phyloP scores from a whole-genome alignment of 805 yeast genomes.

The Candida pseudoglaebosa region DNA sequence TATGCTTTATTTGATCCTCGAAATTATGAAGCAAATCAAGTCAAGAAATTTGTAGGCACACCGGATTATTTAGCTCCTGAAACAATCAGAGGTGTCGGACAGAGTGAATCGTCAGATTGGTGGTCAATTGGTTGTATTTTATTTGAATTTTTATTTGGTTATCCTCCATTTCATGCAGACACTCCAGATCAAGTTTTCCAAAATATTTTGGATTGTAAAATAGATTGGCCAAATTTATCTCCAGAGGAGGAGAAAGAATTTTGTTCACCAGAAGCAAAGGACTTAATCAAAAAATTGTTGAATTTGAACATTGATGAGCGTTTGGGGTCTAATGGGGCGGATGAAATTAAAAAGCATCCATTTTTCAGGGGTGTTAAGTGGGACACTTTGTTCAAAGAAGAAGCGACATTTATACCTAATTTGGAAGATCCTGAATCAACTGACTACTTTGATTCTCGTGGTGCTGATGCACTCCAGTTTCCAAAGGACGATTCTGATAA shows the following conservation, averaged over 20 bases:
- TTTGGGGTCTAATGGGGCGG: conserved; percentile 74
- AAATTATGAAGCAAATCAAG: conserved; percentile 37
- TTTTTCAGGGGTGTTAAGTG: conserved; percentile 74
- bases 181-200: conserved; percentile 79
- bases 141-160: conserved; percentile 88
- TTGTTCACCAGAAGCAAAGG: conserved; percentile 67
- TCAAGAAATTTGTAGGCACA: conserved; percentile 83
- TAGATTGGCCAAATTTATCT: conserved; percentile 79
- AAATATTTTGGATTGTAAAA: conserved; percentile 67
- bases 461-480: conserved; percentile 70
- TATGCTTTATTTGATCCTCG: conserved; percentile 76
- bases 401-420: conserved; percentile 80
- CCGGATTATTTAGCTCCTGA: conserved; percentile 98
- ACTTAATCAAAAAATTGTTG: conserved; percentile 62
- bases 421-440: conserved; percentile 80
- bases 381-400: conserved; percentile 64
- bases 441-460: conserved; percentile 86
- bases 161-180: conserved; percentile 88
- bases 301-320: conserved; percentile 61
- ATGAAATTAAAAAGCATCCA: conserved; percentile 75
- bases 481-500: conserved; percentile 45
- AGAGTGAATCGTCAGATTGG: conserved; percentile 91
- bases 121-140: conserved; percentile 97
- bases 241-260: conserved; percentile 48
- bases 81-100: conserved; percentile 79